Evolutionary conservation across 2,329 filamentous ascomycete species (phyloP).

Genomic region (Endoconidiophora laricicola): DNA sequence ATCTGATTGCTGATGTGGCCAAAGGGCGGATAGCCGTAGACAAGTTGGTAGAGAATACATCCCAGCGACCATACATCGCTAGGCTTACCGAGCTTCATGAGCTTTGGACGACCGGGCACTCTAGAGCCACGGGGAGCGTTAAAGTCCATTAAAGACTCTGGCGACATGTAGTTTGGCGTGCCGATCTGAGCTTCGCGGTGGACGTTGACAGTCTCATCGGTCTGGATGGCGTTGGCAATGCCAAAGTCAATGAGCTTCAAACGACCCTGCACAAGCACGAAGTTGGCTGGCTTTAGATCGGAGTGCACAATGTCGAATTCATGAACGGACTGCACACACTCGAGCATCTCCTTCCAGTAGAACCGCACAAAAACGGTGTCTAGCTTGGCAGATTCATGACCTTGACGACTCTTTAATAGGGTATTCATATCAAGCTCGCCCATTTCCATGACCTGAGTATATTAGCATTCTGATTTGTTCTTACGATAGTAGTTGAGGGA

Average conservation of each 20-base stretch:
- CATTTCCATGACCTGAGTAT: conserved; percentile 73
- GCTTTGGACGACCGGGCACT: conserved; percentile 37
- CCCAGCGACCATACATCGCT: conserved; percentile 93
- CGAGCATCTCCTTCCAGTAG: conserved; percentile 99
- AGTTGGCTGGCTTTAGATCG: conserved; percentile 93
- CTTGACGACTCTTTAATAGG: conserved; percentile 58
- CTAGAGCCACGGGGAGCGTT: conserved; percentile 43
- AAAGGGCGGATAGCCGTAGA: conserved; percentile 91
- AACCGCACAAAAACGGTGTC: conserved; percentile 87
- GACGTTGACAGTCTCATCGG: conserved; percentile 90
- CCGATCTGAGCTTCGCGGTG: conserved; percentile 91
- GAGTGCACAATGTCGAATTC: conserved; percentile 87
- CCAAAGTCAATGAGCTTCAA: conserved; percentile 97
- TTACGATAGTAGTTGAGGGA: too few species aligned
- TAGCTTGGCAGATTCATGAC: conserved; percentile 55
- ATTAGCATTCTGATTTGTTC: background rate
- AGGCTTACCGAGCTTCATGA: conserved; percentile 92
- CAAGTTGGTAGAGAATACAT: conserved; percentile 95
- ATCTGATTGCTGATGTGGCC: conserved; percentile 80
- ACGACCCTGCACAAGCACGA: conserved; percentile 75
- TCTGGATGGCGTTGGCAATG: conserved; percentile 92
- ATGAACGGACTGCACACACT: conserved; percentile 82
- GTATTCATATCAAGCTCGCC: conserved; percentile 87
- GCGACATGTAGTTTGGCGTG: conserved; percentile 97
- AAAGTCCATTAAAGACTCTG: conserved; percentile 78